These are phyloP conservation scores for Candida loeiensis DNA, from an alignment of 805 yeast genomes.

Conservation along the genomic window DNA sequence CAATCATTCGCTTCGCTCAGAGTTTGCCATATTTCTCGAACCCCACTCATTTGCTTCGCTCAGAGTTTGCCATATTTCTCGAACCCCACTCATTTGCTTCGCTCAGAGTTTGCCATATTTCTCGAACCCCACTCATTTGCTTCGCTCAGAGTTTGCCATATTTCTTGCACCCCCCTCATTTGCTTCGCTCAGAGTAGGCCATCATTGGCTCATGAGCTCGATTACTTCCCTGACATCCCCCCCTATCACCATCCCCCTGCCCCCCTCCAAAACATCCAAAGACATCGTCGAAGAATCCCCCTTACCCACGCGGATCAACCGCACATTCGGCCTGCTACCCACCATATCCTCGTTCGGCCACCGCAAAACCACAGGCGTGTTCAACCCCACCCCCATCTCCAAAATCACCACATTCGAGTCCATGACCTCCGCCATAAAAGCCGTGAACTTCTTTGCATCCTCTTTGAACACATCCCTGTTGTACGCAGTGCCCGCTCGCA, in stretches of 20 bases:
- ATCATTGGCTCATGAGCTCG: no score
- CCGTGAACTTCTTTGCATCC: not conserved
- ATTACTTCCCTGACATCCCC: slow-evolving; percentile 2
- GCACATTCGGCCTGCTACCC: not conserved
- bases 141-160: no score
- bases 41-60: no score
- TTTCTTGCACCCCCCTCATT: no score
- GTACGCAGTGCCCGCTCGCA: not conserved
- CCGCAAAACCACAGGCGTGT: slow-evolving; percentile 5
- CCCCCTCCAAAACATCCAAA: not conserved
- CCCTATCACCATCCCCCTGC: not conserved
- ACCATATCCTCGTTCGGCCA: slow-evolving; percentile 6
- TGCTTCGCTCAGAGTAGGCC: no score
- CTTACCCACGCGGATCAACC: slow-evolving; percentile 1
- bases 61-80: no score
- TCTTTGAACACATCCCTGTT: slow-evolving; percentile 1
- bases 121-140: no score
- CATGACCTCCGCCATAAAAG: not conserved
- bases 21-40: no score
- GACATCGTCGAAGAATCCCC: slow-evolving; percentile 4
- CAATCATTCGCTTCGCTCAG: no score
- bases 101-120: no score
- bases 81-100: no score
- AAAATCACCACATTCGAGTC: slow-evolving; percentile 2
- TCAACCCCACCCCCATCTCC: slow-evolving; percentile 5